These are phyloP conservation scores for Phaffomyces opuntiae DNA, from an alignment of 805 yeast species.

Conservation along the genomic window DNA sequence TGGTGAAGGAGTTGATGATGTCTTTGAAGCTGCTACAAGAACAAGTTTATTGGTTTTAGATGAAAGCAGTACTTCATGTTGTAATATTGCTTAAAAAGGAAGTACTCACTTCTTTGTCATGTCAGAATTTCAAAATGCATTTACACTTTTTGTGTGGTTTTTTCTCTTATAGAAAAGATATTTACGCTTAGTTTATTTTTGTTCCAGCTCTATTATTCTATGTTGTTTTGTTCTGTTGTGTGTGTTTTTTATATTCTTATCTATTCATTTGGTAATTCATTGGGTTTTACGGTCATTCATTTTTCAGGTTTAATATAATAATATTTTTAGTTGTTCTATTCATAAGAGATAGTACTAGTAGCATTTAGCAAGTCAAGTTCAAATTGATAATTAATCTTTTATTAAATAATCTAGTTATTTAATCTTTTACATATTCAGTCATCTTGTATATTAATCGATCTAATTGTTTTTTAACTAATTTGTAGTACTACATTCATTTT, in stretches of 20 bases:
- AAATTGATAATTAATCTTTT: neutral
- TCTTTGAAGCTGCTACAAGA: constrained; percentile 86
- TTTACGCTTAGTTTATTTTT: neutral
- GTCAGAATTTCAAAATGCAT: neutral
- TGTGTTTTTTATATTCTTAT: neutral
- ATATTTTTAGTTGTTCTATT: neutral
- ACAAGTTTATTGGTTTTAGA: constrained; percentile 59
- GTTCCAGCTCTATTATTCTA: neutral
- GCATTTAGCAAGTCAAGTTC: neutral
- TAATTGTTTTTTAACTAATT: too few relatives aligned
- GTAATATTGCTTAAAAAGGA: constrained; percentile 25
- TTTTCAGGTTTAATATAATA: constrained; percentile 5
- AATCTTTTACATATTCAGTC: too few relatives aligned
- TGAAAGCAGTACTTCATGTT: constrained; percentile 37
- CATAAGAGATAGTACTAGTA: neutral
- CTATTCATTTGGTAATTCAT: constrained; percentile 5
- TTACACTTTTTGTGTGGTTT: neutral
- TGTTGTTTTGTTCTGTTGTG: neutral
- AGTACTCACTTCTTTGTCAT: neutral
- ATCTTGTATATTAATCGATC: too few relatives aligned
- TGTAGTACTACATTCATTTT: too few relatives aligned
- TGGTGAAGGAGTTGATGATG: constrained; percentile 93
- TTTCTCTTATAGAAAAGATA: neutral
- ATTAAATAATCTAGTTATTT: too few relatives aligned
- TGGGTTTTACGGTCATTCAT: constrained; percentile 14